These are phyloP conservation scores for Psidium friedrichsthalianum DNA, from an alignment of 345 rosid genomes.

Conservation along the genomic window DNA sequence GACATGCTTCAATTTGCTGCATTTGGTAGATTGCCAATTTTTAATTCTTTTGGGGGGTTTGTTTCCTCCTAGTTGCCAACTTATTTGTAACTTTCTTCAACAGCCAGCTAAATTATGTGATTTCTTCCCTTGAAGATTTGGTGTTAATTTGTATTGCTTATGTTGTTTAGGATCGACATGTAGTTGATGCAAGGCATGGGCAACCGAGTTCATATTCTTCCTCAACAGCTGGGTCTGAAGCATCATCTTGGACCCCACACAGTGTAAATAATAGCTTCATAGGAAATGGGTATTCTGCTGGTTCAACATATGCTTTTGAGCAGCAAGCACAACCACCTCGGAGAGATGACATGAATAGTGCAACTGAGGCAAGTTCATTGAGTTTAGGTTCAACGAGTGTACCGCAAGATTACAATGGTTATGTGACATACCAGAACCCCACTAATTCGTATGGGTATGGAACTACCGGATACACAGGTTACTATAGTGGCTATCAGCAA, in stretches of 20 bases:
- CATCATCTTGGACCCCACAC: conserved; percentile 42
- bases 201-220: conserved; percentile 43
- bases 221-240: conserved; percentile 28
- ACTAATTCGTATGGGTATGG: conserved; percentile 64
- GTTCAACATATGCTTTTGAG: conserved; percentile 37
- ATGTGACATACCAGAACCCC: conserved; percentile 47
- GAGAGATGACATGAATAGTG: conserved; percentile 37
- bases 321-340: conserved; percentile 40
- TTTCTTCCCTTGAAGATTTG: background rate
- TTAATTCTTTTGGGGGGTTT: background rate
- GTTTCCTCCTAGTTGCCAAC: background rate
- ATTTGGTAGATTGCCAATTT: background rate
- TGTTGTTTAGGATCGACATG: conserved; percentile 39
- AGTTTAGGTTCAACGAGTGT: conserved; percentile 42
- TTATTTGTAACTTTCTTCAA: background rate
- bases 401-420: conserved; percentile 57
- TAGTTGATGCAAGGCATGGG: conserved; percentile 51
- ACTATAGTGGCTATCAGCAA: conserved; percentile 67
- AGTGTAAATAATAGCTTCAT: conserved; percentile 37
- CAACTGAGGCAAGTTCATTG: conserved; percentile 47
- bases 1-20: background rate
- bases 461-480: conserved; percentile 61
- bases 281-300: conserved; percentile 45
- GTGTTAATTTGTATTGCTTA: background rate
- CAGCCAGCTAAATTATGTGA: background rate